Percentiles rank a stretch among this genome's conserved stretches.
Conservation (phyloP, 345 rosid genomes). For the Brassica nigra region DNA sequence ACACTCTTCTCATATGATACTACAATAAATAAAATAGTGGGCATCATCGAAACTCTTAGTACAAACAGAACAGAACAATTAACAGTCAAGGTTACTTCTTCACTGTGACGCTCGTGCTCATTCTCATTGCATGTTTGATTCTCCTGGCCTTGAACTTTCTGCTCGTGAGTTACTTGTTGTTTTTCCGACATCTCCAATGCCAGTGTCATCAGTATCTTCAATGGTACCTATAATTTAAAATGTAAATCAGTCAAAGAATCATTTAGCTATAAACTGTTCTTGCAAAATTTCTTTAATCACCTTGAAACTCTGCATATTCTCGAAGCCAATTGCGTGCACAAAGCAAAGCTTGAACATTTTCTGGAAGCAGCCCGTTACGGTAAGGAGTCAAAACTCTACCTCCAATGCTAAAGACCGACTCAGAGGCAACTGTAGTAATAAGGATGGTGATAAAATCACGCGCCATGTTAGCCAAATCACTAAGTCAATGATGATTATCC, state of each 20-base stretch:
- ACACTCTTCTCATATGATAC: too few relatives aligned
- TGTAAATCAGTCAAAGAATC: too few relatives aligned
- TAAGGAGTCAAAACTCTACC: background rate
- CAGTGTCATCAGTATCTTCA: background rate
- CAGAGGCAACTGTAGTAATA: background rate
- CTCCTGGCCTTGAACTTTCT: too few relatives aligned
- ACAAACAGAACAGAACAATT: too few relatives aligned
- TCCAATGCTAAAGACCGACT: too few relatives aligned
- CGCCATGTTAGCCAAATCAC: background rate
- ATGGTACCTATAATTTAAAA: background rate
- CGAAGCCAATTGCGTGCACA: background rate
- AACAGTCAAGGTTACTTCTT: too few relatives aligned
- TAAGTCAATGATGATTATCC: background rate
- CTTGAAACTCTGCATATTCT: background rate
- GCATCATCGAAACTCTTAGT: too few relatives aligned
- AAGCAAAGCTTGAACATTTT: background rate
- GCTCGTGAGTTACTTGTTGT: too few relatives aligned
- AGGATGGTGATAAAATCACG: background rate
- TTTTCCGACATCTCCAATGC: background rate
- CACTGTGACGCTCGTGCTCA: too few relatives aligned
- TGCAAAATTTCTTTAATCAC: background rate
- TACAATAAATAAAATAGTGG: too few relatives aligned
- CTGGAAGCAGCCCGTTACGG: background rate
- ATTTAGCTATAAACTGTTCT: too few relatives aligned
- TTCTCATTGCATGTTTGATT: too few relatives aligned